phyloP scores from a whole-genome alignment of 257 asterid genomes.

The Echium plantagineum region DNA sequence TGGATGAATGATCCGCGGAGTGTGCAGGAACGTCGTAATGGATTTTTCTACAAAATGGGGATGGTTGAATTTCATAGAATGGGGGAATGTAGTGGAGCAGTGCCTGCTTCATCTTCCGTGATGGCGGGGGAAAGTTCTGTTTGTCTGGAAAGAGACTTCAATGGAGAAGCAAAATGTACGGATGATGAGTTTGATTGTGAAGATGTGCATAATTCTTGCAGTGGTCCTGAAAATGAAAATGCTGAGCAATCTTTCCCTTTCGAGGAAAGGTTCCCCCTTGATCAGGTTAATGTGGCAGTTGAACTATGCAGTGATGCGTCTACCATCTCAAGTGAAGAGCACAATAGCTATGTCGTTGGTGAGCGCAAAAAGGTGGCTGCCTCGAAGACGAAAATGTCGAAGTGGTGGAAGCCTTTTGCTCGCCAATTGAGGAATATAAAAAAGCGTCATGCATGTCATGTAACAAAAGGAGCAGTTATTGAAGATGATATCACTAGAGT shows the following conservation, averaged over 20 bases:
- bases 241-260: slow-evolving; percentile 4
- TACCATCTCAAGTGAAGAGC: background rate
- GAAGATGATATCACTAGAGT: slow-evolving; percentile 14
- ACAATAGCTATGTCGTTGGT: slow-evolving; percentile 8
- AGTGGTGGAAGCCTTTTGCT: slow-evolving; percentile 42
- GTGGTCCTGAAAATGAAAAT: slow-evolving; percentile 12
- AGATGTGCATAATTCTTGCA: slow-evolving; percentile 22
- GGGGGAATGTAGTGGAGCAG: slow-evolving; percentile 21
- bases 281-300: slow-evolving; percentile 10
- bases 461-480: slow-evolving; percentile 6
- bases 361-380: slow-evolving; percentile 1
- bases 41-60: slow-evolving; percentile 38
- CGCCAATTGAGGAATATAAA: slow-evolving; percentile 23
- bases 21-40: slow-evolving; percentile 41
- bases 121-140: slow-evolving; percentile 15
- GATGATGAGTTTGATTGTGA: slow-evolving; percentile 28
- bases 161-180: slow-evolving; percentile 36
- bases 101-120: slow-evolving; percentile 12
- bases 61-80: slow-evolving; percentile 22
- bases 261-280: background rate
- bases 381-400: slow-evolving; percentile 27
- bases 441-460: slow-evolving; percentile 8
- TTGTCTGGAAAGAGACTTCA: slow-evolving; percentile 30
- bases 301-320: background rate
- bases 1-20: slow-evolving; percentile 64